Evolutionary conservation across 129 eudicot genomes (phyloP).

Genomic region (Oenanthe sinensis): DNA sequence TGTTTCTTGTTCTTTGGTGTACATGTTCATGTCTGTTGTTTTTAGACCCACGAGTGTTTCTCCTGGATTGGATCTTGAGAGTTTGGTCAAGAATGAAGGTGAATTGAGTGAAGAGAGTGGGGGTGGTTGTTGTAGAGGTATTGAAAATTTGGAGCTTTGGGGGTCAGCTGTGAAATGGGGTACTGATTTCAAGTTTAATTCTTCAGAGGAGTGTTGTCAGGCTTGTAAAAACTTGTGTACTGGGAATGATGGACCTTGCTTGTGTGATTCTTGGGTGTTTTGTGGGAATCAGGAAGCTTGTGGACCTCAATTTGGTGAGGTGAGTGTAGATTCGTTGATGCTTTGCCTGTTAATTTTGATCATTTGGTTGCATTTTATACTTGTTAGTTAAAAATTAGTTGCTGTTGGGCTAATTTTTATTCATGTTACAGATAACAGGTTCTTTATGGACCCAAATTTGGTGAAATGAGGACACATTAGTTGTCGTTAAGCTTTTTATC

Average conservation of each 20-base stretch:
- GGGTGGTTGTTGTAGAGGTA: slow-evolving; percentile 79
- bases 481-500: not conserved
- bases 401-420: not conserved
- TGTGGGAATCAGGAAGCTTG: slow-evolving; percentile 69
- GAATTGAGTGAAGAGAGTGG: slow-evolving; percentile 15
- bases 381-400: not conserved
- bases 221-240: slow-evolving; percentile 83
- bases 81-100: slow-evolving; percentile 13
- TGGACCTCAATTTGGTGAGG: slow-evolving; percentile 86
- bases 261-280: slow-evolving; percentile 96
- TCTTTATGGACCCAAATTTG: not conserved
- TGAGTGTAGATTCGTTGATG: slow-evolving; percentile 18
- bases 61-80: slow-evolving; percentile 18
- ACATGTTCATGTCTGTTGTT: slow-evolving; percentile 42
- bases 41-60: slow-evolving; percentile 28
- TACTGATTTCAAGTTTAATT: slow-evolving; percentile 60
- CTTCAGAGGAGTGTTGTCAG: slow-evolving; percentile 67
- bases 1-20: slow-evolving; percentile 48
- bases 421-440: not conserved
- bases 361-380: slow-evolving; percentile 1
- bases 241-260: slow-evolving; percentile 75
- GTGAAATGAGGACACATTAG: not conserved
- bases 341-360: not conserved
- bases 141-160: slow-evolving; percentile 74
- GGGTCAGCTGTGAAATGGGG: slow-evolving; percentile 97